Conservation (phyloP, 2,329 filamentous ascomycete species). For the Elsinoe ampelina region DNA sequence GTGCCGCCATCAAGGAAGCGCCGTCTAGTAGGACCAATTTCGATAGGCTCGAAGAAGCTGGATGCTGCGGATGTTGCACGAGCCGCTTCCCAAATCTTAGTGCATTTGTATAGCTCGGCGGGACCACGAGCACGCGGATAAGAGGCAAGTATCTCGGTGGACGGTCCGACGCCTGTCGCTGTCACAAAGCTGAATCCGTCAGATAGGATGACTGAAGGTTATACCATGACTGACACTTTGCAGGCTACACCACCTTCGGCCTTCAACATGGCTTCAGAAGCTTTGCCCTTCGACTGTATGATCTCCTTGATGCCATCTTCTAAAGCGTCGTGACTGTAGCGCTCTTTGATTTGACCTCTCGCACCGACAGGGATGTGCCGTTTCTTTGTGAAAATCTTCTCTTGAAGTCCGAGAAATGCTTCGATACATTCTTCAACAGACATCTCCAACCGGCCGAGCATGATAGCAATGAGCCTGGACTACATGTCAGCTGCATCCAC, state of each 20-base stretch:
- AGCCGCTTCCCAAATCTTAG: constrained; percentile 21
- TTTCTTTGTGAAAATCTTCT: background rate
- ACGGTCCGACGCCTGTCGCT: background rate
- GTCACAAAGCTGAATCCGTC: background rate
- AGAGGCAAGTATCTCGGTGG: background rate
- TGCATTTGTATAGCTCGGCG: background rate
- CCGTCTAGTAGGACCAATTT: background rate
- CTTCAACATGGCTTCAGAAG: background rate
- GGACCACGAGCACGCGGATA: background rate
- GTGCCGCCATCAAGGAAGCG: constrained; percentile 25
- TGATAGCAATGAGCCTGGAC: constrained; percentile 17
- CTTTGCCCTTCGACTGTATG: background rate
- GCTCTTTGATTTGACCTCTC: background rate
- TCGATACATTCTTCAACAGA: constrained; percentile 16
- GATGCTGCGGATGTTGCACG: constrained; percentile 27
- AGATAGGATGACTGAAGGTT: background rate
- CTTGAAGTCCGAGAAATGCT: constrained; percentile 12
- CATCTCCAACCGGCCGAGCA: constrained; percentile 19
- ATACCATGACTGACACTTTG: background rate
- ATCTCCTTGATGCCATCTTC: constrained; percentile 2
- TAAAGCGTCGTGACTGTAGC: background rate
- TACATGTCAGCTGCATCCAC: background rate
- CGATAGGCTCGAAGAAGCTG: constrained; percentile 24
- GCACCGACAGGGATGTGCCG: background rate
- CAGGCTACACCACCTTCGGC: background rate